Evolutionary conservation across 306 rosid species (phyloP), one percentile per base, ranked within the genome.

Genomic region (Carpinus viminea): DNA sequence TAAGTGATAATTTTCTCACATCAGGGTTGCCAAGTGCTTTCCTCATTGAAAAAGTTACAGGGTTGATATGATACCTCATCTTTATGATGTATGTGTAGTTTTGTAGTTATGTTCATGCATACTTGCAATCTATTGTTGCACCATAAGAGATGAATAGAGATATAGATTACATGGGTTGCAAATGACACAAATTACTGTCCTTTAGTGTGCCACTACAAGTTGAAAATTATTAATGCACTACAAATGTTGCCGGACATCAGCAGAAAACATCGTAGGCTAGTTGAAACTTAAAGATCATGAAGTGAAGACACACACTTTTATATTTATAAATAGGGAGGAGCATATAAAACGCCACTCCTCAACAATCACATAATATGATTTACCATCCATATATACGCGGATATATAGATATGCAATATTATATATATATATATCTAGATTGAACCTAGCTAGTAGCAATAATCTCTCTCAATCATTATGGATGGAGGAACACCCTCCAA

Each of bases 261-360:
- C 17, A 56, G 62, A 56, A 56, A 56, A 45, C 12, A 62, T 62
- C 17, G 5, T 36, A 18, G 3, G 5, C 13, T 65, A 15, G 24
- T 16, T 12, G 70, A 65, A 36, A 36, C 48, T 36, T 65, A 13
- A 53, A 34, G 26, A 53, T 41, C 31, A 54, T 71, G 9, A 36
- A 48, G 71, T 21, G 21, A 47, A 47, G 43, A 48, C 20, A 61
- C 20, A 61, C 68, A 80, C 28, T 57, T 78, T 36, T 65, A 76
- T 78, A 73, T 36, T 17, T 54, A 65, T 76, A 75, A 41, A 66
- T 61, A 60, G 78, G 82, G 82, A 83, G 90, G 83, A 89, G 91
- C 72, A 76, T 82, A 84, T 57, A 91, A 87, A 84, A 87, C 84
- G 47, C 80, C 83, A 86, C 89, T 89, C 92, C 90, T 89, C 85